Percentiles rank a stretch among this genome's conserved stretches.
These are phyloP conservation scores for Bacidia gigantensis DNA, from an alignment of 495 filamentous ascomycete species.

Conservation along the genomic window DNA sequence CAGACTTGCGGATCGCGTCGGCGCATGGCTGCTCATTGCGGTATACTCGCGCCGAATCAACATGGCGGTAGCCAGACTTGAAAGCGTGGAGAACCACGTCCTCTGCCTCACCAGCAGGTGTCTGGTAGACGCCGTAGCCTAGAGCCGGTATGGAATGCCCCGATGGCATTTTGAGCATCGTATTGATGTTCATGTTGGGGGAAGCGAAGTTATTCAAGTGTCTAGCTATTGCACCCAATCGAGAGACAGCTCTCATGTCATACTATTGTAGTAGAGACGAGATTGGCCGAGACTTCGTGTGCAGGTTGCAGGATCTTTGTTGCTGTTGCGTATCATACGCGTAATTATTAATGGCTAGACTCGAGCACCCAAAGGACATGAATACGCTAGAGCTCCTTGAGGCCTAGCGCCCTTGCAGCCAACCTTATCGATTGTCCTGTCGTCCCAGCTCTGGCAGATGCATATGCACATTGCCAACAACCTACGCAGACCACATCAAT, in stretches of 20 bases:
- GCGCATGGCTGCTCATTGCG: conserved; percentile 39
- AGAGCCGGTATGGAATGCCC: conserved; percentile 65
- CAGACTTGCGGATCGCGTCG: conserved; percentile 31
- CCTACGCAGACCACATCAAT: too few relatives aligned
- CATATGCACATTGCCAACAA: too few relatives aligned
- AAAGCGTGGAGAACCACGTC: conserved; percentile 48
- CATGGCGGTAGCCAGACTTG: conserved; percentile 58
- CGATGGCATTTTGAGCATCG: conserved; percentile 54
- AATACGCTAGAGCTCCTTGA: too few relatives aligned
- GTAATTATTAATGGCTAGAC: too few relatives aligned
- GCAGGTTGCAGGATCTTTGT: not conserved
- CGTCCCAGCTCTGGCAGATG: too few relatives aligned
- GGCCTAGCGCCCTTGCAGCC: too few relatives aligned
- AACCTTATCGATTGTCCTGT: too few relatives aligned
- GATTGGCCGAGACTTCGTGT: not conserved
- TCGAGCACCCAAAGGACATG: too few relatives aligned
- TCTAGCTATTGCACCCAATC: not conserved
- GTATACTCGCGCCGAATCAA: conserved; percentile 43
- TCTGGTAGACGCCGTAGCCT: conserved; percentile 16
- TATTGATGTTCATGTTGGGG: conserved; percentile 39
- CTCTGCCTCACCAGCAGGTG: conserved; percentile 41
- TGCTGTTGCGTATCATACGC: not conserved
- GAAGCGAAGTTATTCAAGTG: conserved; percentile 19
- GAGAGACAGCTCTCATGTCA: not conserved
- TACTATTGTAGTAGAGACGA: not conserved